Evolutionary conservation across 1,284 basidiomycete genomes (phyloP).

Genomic region (Trichosporon asahii): DNA sequence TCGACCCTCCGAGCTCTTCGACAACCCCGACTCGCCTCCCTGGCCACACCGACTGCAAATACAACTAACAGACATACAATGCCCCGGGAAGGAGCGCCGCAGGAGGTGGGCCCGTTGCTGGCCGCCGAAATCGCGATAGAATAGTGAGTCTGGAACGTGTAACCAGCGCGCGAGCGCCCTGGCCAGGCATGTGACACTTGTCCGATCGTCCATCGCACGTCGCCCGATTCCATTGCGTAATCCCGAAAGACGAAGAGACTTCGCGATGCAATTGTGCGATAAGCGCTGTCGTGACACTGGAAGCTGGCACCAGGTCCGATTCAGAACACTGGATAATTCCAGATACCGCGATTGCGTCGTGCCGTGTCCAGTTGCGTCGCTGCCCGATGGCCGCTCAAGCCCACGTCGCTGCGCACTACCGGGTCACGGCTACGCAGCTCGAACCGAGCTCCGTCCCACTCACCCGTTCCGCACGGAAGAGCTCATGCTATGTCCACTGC

Average conservation of each 20-base stretch:
- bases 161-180: neutral
- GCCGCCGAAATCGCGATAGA: slow-evolving; percentile 26
- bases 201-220: neutral
- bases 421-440: neutral
- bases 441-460: neutral
- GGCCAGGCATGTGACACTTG: neutral
- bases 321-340: neutral
- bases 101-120: slow-evolving; percentile 20
- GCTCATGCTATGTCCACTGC: neutral
- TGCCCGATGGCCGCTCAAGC: neutral
- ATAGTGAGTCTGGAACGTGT: slow-evolving; percentile 20
- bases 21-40: neutral
- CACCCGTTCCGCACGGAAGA: neutral
- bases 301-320: neutral
- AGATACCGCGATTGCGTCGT: neutral
- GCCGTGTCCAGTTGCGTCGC: neutral
- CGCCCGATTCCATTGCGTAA: neutral
- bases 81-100: slow-evolving; percentile 46
- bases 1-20: neutral
- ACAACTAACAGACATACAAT: neutral
- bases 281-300: neutral
- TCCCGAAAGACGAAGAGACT: neutral
- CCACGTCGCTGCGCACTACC: neutral
- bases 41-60: neutral
- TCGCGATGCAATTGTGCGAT: neutral